Conservation (phyloP, 306 rosid genomes). For the Cucurbita pepo region DNA sequence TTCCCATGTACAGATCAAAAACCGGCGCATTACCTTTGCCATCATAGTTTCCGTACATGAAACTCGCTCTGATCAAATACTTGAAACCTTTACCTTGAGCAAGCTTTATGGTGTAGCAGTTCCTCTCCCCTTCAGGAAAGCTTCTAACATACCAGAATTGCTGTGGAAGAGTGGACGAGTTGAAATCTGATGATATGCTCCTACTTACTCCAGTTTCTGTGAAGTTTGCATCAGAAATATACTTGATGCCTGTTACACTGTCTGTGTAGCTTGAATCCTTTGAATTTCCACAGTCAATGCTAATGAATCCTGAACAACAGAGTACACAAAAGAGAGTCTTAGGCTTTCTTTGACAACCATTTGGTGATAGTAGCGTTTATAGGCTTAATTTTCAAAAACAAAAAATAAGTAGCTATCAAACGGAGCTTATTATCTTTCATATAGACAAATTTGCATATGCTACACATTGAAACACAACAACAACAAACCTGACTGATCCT, state of each 20-base stretch:
- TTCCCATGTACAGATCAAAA: slow-evolving; percentile 14
- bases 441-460: neutral
- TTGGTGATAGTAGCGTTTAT: too few species aligned
- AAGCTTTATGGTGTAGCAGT: slow-evolving; percentile 15
- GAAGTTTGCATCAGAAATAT: slow-evolving; percentile 11
- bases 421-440: neutral
- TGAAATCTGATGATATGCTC: slow-evolving; percentile 7
- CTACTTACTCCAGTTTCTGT: slow-evolving; percentile 1
- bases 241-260: slow-evolving; percentile 7
- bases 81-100: slow-evolving; percentile 3
- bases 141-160: slow-evolving; percentile 10
- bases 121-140: slow-evolving; percentile 16
- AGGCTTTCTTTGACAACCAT: neutral
- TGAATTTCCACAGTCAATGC: slow-evolving; percentile 19
- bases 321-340: neutral
- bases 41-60: slow-evolving; percentile 15
- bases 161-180: neutral
- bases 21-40: neutral
- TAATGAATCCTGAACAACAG: slow-evolving; percentile 16
- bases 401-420: too few species aligned
- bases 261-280: slow-evolving; percentile 12
- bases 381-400: too few species aligned
- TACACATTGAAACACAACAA: neutral
- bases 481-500: slow-evolving; percentile 14
- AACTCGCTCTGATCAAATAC: slow-evolving; percentile 13